These are phyloP conservation scores for Pleurozium schreberi DNA, from an alignment of 225 moss, liverwort and hornwort genomes.

Conservation along the genomic window DNA sequence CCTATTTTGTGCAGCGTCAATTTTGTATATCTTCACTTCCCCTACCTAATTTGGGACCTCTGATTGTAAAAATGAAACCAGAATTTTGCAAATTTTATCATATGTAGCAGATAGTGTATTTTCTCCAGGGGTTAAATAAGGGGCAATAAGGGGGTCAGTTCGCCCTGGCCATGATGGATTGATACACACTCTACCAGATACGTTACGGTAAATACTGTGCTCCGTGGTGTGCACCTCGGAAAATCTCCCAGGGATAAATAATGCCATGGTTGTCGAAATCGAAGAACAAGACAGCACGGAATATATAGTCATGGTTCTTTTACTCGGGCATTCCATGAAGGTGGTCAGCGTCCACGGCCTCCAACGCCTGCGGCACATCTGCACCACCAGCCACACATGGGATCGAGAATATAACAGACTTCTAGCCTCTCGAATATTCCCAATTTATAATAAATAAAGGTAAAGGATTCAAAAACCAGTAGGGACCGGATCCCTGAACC, in stretches of 20 bases:
- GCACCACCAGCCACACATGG: not conserved
- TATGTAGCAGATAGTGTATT: too few relatives aligned
- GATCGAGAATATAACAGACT: not conserved
- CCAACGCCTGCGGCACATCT: constrained; percentile 47
- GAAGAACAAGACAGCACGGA: constrained; percentile 53
- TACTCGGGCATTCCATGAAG: constrained; percentile 25
- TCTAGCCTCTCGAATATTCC: not conserved
- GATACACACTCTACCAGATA: too few relatives aligned
- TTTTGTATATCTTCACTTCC: too few relatives aligned
- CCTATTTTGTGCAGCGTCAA: too few relatives aligned
- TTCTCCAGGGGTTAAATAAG: too few relatives aligned
- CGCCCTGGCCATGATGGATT: too few relatives aligned
- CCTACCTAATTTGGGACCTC: too few relatives aligned
- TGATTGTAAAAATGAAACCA: too few relatives aligned
- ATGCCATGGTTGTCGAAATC: constrained; percentile 47
- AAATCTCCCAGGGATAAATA: constrained; percentile 61
- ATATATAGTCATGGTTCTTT: constrained; percentile 5
- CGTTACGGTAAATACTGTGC: not conserved
- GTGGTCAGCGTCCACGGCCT: constrained; percentile 35
- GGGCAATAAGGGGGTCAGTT: too few relatives aligned
- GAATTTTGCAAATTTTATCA: too few relatives aligned
- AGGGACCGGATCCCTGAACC: not conserved
- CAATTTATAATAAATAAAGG: not conserved
- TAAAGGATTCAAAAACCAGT: not conserved
- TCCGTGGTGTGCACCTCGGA: constrained; percentile 5